Evolutionary conservation across 179 eudicot genomes (phyloP).

Genomic region (Beta lomatogona): DNA sequence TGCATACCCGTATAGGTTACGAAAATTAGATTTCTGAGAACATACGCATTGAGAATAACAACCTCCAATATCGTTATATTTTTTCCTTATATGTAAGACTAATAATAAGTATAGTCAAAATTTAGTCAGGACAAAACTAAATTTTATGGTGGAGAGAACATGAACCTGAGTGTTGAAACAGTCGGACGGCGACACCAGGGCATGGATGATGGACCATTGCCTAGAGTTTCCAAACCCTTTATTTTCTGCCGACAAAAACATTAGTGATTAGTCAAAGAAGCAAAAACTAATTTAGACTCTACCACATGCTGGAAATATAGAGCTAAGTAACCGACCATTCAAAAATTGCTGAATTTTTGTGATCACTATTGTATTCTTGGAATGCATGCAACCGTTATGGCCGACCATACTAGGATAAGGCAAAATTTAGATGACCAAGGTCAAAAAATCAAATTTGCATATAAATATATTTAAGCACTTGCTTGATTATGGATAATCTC

Average conservation of each 20-base stretch:
- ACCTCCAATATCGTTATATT: too few species aligned
- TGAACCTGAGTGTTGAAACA: too few species aligned
- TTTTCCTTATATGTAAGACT: too few species aligned
- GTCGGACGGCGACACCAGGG: too few species aligned
- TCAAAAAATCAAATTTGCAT: not conserved
- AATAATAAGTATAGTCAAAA: too few species aligned
- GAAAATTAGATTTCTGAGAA: too few species aligned
- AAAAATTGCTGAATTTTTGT: slow-evolving; percentile 8
- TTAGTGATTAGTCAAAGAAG: not conserved
- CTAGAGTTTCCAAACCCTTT: not conserved
- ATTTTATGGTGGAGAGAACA: too few species aligned
- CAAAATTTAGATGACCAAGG: not conserved
- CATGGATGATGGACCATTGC: slow-evolving; percentile 1
- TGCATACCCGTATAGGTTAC: too few species aligned
- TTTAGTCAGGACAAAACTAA: too few species aligned
- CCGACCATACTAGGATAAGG: slow-evolving; percentile 4
- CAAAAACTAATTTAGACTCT: not conserved
- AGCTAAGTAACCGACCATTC: not conserved
- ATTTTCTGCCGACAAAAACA: not conserved
- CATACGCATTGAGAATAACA: too few species aligned
- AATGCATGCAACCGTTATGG: slow-evolving; percentile 5
- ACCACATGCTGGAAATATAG: not conserved
- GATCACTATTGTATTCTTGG: not conserved
- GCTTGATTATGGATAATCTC: not conserved
- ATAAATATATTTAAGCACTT: not conserved